phyloP scores from a whole-genome alignment of 2,329 filamentous ascomycete genomes.

The Annulohypoxylon truncatum region DNA sequence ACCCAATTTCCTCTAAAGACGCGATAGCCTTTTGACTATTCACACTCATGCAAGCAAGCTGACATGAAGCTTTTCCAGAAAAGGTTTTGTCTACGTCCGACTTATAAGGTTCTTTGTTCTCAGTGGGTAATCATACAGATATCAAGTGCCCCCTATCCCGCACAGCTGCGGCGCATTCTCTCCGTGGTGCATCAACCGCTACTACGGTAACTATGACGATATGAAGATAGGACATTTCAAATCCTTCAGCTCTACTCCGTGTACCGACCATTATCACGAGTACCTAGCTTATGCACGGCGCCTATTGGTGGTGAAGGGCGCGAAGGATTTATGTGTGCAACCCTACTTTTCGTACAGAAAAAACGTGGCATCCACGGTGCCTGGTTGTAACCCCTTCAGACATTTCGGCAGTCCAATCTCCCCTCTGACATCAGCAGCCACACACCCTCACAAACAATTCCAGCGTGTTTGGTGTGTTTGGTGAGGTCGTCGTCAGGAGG shows the following conservation, averaged over 20 bases:
- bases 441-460: constrained; percentile 27
- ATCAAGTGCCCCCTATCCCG: constrained; percentile 21
- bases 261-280: constrained; percentile 14
- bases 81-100: constrained; percentile 13
- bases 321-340: constrained; percentile 37
- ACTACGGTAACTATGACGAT: constrained; percentile 25
- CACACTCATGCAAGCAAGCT: constrained; percentile 19
- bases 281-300: constrained; percentile 13
- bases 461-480: constrained; percentile 8
- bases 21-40: constrained; percentile 9
- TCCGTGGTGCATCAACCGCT: constrained; percentile 1
- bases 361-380: constrained; percentile 41
- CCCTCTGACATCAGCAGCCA: constrained; percentile 38
- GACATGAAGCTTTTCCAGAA: constrained; percentile 13
- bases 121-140: constrained; percentile 16
- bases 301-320: constrained; percentile 17
- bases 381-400: constrained; percentile 38
- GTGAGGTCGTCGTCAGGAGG: constrained; percentile 14
- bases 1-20: constrained; percentile 23
- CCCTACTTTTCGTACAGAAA: constrained; percentile 31
- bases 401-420: constrained; percentile 36
- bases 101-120: not conserved
- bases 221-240: constrained; percentile 18
- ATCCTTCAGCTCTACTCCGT: constrained; percentile 28
- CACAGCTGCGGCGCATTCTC: constrained; percentile 14